These are phyloP conservation scores for Zygnema cylindricum DNA, from an alignment of 139 green algal genomes.

Conservation along the genomic window DNA sequence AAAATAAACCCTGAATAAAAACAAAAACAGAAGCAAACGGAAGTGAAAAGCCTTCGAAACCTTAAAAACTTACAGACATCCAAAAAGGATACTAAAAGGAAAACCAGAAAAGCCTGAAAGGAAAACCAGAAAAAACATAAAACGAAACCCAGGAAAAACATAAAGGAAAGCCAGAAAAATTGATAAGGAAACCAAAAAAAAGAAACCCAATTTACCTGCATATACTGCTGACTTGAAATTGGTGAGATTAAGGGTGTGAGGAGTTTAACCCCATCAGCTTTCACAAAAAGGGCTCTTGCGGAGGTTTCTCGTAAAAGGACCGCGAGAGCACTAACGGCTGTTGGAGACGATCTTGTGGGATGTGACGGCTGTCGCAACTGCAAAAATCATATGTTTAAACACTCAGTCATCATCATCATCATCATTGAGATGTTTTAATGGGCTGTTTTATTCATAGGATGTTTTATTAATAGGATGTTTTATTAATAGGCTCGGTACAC, in stretches of 20 bases:
- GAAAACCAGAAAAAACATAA: conserved; percentile 26
- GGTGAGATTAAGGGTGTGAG: conserved; percentile 75
- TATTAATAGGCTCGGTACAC: no score
- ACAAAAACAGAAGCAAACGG: no score
- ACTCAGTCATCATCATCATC: no score
- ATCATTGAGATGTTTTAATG: no score
- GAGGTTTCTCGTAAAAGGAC: conserved; percentile 79
- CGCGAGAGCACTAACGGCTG: conserved; percentile 72
- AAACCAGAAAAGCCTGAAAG: background rate
- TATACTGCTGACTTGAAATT: conserved; percentile 52
- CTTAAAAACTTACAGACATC: no score
- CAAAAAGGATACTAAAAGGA: no score
- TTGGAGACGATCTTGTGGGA: conserved; percentile 67
- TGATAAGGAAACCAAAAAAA: background rate
- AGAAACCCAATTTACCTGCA: no score
- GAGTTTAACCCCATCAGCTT: conserved; percentile 67
- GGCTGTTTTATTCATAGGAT: no score
- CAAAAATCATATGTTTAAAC: background rate
- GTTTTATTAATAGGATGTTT: no score
- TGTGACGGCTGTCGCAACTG: conserved; percentile 84
- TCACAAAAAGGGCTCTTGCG: conserved; percentile 73
- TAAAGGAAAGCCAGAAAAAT: background rate
- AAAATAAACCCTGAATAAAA: no score
- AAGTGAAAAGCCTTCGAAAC: no score
- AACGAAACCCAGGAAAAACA: background rate